Conservation (phyloP, 2,329 filamentous ascomycete genomes). For the Fusarium pseudonygamai region DNA sequence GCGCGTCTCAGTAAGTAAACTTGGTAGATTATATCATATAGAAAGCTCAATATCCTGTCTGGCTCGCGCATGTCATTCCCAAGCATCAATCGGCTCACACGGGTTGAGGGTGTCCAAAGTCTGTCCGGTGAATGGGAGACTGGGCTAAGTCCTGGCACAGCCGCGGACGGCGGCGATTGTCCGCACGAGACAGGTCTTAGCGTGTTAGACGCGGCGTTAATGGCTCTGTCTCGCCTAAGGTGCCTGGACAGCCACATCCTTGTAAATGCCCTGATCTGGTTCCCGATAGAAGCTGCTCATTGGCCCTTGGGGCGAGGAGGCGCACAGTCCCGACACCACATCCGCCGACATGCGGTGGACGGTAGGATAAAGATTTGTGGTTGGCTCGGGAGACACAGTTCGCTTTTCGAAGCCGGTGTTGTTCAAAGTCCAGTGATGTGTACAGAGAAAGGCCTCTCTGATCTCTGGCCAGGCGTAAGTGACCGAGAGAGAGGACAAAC, state of each 20-base stretch:
- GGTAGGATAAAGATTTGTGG: slow-evolving; percentile 19
- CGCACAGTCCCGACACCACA: slow-evolving; percentile 39
- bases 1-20: slow-evolving; percentile 16
- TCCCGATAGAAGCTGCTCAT: slow-evolving; percentile 16
- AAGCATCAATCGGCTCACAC: slow-evolving; percentile 12
- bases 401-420: slow-evolving; percentile 16
- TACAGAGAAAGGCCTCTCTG: neutral
- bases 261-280: slow-evolving; percentile 7
- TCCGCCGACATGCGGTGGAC: slow-evolving; percentile 35
- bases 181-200: slow-evolving; percentile 44
- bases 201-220: slow-evolving; percentile 49
- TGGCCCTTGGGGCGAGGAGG: slow-evolving; percentile 35
- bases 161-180: slow-evolving; percentile 44
- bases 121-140: neutral
- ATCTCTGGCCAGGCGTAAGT: neutral
- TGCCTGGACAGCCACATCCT: slow-evolving; percentile 23
- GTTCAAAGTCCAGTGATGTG: neutral
- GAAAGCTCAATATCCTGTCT: slow-evolving; percentile 21
- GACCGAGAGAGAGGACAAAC: neutral
- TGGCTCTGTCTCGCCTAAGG: slow-evolving; percentile 41
- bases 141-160: slow-evolving; percentile 38
- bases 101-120: slow-evolving; percentile 9
- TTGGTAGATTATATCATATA: slow-evolving; percentile 3
- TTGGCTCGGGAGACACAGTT: slow-evolving; percentile 17
- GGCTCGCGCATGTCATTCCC: slow-evolving; percentile 25